These are phyloP conservation scores for Silene coronaria DNA, from an alignment of 179 eudicot genomes.

Conservation along the genomic window DNA sequence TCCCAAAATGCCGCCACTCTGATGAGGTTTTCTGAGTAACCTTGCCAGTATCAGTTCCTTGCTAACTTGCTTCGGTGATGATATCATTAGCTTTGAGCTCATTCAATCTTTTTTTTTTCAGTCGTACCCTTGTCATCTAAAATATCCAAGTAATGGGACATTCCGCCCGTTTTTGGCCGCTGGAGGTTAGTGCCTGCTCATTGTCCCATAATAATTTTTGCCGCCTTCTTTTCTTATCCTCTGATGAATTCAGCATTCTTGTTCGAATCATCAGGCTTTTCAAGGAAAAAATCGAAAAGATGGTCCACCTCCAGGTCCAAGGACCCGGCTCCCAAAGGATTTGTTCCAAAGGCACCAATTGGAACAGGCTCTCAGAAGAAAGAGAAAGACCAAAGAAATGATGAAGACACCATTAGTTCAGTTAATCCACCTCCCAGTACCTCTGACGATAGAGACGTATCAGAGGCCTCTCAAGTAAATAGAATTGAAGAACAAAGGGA, in stretches of 20 bases:
- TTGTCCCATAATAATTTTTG: slow-evolving; percentile 1
- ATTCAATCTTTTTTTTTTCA: slow-evolving; percentile 28
- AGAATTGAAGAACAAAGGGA: slow-evolving; percentile 28
- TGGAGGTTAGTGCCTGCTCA: slow-evolving; percentile 52
- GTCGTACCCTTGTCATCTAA: slow-evolving; percentile 41
- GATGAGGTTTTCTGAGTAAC: not conserved
- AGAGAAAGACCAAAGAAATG: slow-evolving; percentile 37
- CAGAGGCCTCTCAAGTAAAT: slow-evolving; percentile 24
- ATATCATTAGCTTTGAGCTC: not conserved
- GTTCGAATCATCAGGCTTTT: slow-evolving; percentile 41
- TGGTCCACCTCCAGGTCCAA: slow-evolving; percentile 42
- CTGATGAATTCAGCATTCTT: slow-evolving; percentile 1
- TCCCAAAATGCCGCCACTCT: not conserved
- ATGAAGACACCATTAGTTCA: slow-evolving; percentile 36
- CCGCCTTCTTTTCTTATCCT: slow-evolving; percentile 1
- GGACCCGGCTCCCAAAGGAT: slow-evolving; percentile 53
- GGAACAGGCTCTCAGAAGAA: slow-evolving; percentile 43
- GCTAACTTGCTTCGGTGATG: no score
- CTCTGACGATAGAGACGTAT: slow-evolving; percentile 24
- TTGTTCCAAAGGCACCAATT: slow-evolving; percentile 51
- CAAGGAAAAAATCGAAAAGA: slow-evolving; percentile 51
- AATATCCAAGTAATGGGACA: slow-evolving; percentile 32
- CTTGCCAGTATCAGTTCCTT: not conserved
- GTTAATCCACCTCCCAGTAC: slow-evolving; percentile 19
- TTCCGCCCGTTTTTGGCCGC: slow-evolving; percentile 44